phyloP scores from a whole-genome alignment of 345 rosid genomes.

The Nephelium lappaceum region DNA sequence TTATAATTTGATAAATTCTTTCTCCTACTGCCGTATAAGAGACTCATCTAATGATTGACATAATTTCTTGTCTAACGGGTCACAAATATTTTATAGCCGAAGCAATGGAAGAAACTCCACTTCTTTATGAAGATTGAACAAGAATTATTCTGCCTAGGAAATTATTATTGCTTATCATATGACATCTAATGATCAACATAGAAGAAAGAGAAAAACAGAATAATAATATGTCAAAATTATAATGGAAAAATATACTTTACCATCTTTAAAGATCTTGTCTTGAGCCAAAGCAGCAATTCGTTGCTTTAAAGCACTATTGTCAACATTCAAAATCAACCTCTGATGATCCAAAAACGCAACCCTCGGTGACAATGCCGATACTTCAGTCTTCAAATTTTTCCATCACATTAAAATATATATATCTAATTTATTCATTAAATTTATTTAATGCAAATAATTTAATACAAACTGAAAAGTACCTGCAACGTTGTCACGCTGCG shows the following conservation, averaged over 20 bases:
- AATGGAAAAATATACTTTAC: constrained; percentile 27
- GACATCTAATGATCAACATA: background rate
- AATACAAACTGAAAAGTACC: constrained; percentile 25
- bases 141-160: constrained; percentile 9
- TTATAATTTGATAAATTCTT: background rate
- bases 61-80: background rate
- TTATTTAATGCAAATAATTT: background rate
- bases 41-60: constrained; percentile 4
- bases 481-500: constrained; percentile 64
- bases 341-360: constrained; percentile 77
- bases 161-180: constrained; percentile 4
- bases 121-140: constrained; percentile 18
- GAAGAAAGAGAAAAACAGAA: background rate
- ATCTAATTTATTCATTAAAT: background rate
- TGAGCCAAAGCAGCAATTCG: constrained; percentile 82
- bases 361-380: constrained; percentile 73
- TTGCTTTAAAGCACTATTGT: constrained; percentile 74
- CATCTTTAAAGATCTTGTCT: constrained; percentile 82
- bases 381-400: constrained; percentile 53
- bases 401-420: background rate
- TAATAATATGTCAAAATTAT: background rate
- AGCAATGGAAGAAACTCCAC: background rate
- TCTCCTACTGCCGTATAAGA: background rate
- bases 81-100: background rate
- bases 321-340: constrained; percentile 62